Conservation (phyloP, 2,329 filamentous ascomycete genomes). For the Sphaerulina vaccinii region DNA sequence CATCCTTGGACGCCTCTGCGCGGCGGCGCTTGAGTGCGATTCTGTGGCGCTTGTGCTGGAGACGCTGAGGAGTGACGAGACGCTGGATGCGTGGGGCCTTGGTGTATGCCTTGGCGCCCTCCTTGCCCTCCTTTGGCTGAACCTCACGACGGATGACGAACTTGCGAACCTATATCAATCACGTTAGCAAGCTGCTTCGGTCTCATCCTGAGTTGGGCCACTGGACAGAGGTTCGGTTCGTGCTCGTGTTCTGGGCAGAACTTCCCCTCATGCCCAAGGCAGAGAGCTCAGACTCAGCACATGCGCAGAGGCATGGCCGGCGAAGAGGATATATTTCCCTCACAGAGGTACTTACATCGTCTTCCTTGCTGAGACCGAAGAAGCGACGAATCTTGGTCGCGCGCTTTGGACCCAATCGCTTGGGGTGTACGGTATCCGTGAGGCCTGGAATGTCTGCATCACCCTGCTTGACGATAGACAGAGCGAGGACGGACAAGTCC, state of each 20-base stretch:
- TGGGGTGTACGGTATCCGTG: constrained; percentile 97
- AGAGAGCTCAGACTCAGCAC: constrained; percentile 19
- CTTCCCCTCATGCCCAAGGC: constrained; percentile 15
- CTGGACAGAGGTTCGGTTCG: constrained; percentile 7
- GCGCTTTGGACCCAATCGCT: constrained; percentile 99
- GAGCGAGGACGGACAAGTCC: constrained; percentile 91
- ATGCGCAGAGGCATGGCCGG: constrained; percentile 39
- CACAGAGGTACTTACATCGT: constrained; percentile 82
- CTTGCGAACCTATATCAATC: constrained; percentile 77
- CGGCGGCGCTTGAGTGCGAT: constrained; percentile 98
- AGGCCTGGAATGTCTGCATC: constrained; percentile 90
- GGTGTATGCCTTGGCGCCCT: constrained; percentile 98
- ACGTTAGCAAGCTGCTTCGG: constrained; percentile 30
- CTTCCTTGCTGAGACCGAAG: constrained; percentile 99
- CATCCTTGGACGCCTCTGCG: constrained; percentile 95
- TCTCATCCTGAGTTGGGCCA: constrained; percentile 31
- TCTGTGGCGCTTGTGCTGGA: constrained; percentile 99
- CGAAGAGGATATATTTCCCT: constrained; percentile 57
- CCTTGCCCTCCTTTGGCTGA: constrained; percentile 75
- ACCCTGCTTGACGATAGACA: constrained; percentile 97
- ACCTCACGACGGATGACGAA: constrained; percentile 99
- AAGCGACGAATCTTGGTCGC: constrained; percentile 99
- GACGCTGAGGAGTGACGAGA: constrained; percentile 97
- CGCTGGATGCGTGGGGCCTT: constrained; percentile 99
- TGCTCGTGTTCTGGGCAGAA: constrained; percentile 9